These are phyloP conservation scores for Penicillium sp. DNA, from an alignment of 2,329 filamentous ascomycete genomes.

Conservation along the genomic window DNA sequence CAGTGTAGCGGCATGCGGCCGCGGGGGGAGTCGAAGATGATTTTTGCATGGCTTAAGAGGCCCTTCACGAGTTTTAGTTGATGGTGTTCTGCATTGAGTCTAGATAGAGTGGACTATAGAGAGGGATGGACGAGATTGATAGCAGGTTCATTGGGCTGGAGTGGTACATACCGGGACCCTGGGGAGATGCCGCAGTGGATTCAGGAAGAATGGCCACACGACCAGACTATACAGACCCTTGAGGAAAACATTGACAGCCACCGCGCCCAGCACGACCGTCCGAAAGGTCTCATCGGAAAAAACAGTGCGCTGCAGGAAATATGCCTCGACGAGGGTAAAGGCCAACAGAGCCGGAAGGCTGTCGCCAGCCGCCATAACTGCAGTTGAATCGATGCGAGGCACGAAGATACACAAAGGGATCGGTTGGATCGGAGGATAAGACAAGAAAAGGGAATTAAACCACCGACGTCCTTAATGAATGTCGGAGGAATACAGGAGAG, in stretches of 20 bases:
- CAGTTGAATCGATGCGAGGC: background rate
- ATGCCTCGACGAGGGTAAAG: slow-evolving; percentile 32
- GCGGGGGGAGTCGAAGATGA: slow-evolving; percentile 39
- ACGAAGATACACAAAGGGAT: background rate
- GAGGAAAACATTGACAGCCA: slow-evolving; percentile 30
- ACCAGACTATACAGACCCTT: slow-evolving; percentile 42
- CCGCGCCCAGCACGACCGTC: slow-evolving; percentile 21
- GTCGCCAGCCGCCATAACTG: slow-evolving; percentile 9
- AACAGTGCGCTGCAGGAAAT: slow-evolving; percentile 30
- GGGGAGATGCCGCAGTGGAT: slow-evolving; percentile 54
- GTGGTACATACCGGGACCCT: slow-evolving; percentile 32
- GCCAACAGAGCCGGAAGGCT: slow-evolving; percentile 17
- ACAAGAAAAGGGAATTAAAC: background rate
- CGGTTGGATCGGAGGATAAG: background rate
- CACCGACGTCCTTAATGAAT: background rate
- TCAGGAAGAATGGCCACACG: slow-evolving; percentile 55
- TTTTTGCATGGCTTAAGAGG: slow-evolving; percentile 25
- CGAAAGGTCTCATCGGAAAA: slow-evolving; percentile 31
- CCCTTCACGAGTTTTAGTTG: slow-evolving; percentile 24
- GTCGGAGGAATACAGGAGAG: background rate
- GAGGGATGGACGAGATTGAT: background rate
- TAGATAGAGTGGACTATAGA: too few species aligned
- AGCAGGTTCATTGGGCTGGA: background rate
- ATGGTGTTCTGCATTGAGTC: too few species aligned
- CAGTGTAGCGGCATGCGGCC: slow-evolving; percentile 43